Conservation (phyloP, 2,329 filamentous ascomycete species). For the Sarocladium strictum region DNA sequence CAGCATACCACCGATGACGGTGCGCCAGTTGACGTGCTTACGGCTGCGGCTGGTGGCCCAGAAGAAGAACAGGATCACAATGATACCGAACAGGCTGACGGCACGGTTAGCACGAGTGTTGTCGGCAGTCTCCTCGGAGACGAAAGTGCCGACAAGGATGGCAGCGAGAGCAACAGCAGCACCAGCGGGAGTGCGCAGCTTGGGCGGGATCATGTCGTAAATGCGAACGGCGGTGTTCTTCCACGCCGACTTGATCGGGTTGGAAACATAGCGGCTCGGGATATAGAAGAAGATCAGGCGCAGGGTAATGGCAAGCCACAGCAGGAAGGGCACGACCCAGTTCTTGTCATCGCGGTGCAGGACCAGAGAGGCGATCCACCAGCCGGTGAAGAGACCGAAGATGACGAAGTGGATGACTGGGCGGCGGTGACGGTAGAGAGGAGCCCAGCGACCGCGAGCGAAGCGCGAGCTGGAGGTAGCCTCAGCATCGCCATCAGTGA, state of each 20-base stretch:
- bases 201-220: slow-evolving; percentile 59
- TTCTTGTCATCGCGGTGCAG: slow-evolving; percentile 67
- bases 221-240: slow-evolving; percentile 53
- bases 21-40: slow-evolving; percentile 61
- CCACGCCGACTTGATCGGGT: slow-evolving; percentile 64
- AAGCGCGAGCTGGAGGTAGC: slow-evolving; percentile 4
- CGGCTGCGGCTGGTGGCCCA: slow-evolving; percentile 68
- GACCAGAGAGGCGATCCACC: slow-evolving; percentile 73
- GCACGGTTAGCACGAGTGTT: slow-evolving; percentile 78
- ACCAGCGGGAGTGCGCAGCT: slow-evolving; percentile 56
- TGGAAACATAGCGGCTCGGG: slow-evolving; percentile 57
- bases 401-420: slow-evolving; percentile 40
- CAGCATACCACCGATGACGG: slow-evolving; percentile 83
- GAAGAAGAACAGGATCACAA: slow-evolving; percentile 62
- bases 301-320: slow-evolving; percentile 70
- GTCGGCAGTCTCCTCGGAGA: slow-evolving; percentile 61
- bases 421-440: slow-evolving; percentile 39
- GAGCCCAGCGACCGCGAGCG: slow-evolving; percentile 19
- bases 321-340: slow-evolving; percentile 78
- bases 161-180: slow-evolving; percentile 60
- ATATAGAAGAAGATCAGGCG: slow-evolving; percentile 71
- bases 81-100: slow-evolving; percentile 72
- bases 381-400: slow-evolving; percentile 43
- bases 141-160: slow-evolving; percentile 74
- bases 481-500: slow-evolving; percentile 18